Evolutionary conservation across 805 yeast genomes (phyloP), one percentile per base, ranked within the genome.

Genomic region (Candida xiaguanensis): DNA sequence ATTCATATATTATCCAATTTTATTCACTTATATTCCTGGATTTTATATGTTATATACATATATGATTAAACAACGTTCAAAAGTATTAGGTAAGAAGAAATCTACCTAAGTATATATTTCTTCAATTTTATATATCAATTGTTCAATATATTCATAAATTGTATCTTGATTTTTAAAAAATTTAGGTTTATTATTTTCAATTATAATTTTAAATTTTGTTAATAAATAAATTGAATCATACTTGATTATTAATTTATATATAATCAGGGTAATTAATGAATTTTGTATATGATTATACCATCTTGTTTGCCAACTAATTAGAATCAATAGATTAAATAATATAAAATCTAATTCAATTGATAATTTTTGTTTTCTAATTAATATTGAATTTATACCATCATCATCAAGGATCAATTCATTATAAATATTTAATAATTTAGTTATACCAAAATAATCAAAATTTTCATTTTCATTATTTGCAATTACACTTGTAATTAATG

Each of bases 21-120:
- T 91, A 63, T 58, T 76, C 22, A 71, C 82, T 6, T 93, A 91
- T 58, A 71, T 82, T 24, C 97, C 98, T 8, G 95, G 97, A 2
- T 78, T 90, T 60, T 89, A 87, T 58, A 74, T 82, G 51, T 68
- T 93, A 52, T 93, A 80, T 66, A 72, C 84, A 11, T 90, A 93
- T 59, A 90, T 93, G 96, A 70, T 91, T 53, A 77, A 72, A 48
- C 97, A 91, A 68, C 81, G 99, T 65, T 72, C 70, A 58, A 86
- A 87, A 69, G 88, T 81, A 3, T 68, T 82, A 72, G 79, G n/a
- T n/a, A n/a, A n/a, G n/a, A n/a, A n/a, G n/a, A n/a, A n/a, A n/a
- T n/a, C n/a, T n/a, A n/a, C n/a, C n/a, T n/a, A n/a, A n/a, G n/a
- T n/a, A n/a, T n/a, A n/a, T n/a, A n/a, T n/a, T 47, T 31, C 40